Base-by-base conservation (phyloP, 2,329 filamentous ascomycete species). In the Colletotrichum sp. region DNA sequence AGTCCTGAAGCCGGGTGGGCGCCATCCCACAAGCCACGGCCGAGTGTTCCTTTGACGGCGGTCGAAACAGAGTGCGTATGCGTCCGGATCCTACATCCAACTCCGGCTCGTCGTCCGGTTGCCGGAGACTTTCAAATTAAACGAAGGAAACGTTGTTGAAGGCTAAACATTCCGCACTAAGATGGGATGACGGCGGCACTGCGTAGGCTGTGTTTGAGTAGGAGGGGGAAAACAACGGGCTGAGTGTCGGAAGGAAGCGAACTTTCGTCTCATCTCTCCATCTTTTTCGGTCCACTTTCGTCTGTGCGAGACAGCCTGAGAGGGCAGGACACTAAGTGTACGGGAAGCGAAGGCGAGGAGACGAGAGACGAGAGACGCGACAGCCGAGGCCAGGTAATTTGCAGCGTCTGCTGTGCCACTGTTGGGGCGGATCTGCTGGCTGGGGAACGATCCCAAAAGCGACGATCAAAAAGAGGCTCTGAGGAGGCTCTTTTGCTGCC, bases 171-270 rank as follows among this genome's bases (percentile, higher is more conserved):
- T 52, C 43, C 43, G 43, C 43, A 30, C 58, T 63, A 36, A 67
- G 38, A 60, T 69, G 67, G 48, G 57, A 70, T 70, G 58, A 70
- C 58, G 36, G 58, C 67, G 58, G 67, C 67, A 57, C 32, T 64
- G 30, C 61, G 61, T 64, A 32, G 66, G 61, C 38, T 36, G 61
- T 52, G 69, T 74, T 75, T 72, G 73, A 67, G 55, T 64, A 24
- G 63, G 69, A 72, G 63, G 69, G 72, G 69, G 32, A 57, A 64
- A 38, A 57, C 3, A 21, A 65, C 57, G 52, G 68, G 57, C 69
- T 57, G 63, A 72, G 69, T 67, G 26, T 58, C 52, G 68, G 69
- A 72, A 75, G 69, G 69, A 64, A 75, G 72, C 72, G 68, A 72
- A 63, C 61, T 43, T 43, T 66, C 26, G 48, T 64, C 67, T 71